Conservation (phyloP, 345 rosid species). For the Aethionema arabicum region DNA sequence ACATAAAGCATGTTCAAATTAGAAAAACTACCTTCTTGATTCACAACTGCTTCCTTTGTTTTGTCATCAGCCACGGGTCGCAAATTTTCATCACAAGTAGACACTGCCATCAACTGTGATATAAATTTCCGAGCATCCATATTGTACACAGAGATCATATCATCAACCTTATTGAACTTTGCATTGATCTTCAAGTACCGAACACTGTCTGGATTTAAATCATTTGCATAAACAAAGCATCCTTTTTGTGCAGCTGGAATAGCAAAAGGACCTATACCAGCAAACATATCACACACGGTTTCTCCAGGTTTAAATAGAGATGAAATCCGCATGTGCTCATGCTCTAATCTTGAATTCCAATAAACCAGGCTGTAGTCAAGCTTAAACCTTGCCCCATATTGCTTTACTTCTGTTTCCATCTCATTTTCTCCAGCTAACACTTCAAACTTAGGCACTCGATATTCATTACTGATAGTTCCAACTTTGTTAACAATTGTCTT, state of each 20-base stretch:
- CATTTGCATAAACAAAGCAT: constrained; percentile 87
- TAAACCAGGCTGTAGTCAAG: constrained; percentile 84
- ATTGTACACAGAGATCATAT: constrained; percentile 54
- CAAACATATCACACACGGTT: constrained; percentile 90
- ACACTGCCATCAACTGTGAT: constrained; percentile 56
- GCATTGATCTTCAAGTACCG: constrained; percentile 84
- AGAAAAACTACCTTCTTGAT: constrained; percentile 41
- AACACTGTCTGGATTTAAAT: constrained; percentile 78
- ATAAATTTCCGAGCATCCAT: constrained; percentile 89
- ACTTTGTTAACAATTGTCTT: constrained; percentile 84
- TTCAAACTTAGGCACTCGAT: constrained; percentile 92
- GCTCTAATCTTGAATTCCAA: constrained; percentile 96
- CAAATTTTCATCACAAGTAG: constrained; percentile 38
- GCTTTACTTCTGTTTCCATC: constrained; percentile 91
- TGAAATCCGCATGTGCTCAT: constrained; percentile 80
- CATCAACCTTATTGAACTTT: constrained; percentile 77
- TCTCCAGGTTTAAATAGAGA: constrained; percentile 77
- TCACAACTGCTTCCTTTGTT: constrained; percentile 31
- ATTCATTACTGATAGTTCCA: constrained; percentile 77
- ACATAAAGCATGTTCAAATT: constrained; percentile 3
- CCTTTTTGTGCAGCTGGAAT: constrained; percentile 94
- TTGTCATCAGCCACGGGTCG: constrained; percentile 40
- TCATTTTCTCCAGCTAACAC: constrained; percentile 77
- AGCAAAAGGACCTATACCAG: constrained; percentile 97
- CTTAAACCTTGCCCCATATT: constrained; percentile 88